Percentiles rank a stretch among this genome's conserved stretches.
phyloP scores from a whole-genome alignment of 345 rosid species.

The Pugionium cornutum region DNA sequence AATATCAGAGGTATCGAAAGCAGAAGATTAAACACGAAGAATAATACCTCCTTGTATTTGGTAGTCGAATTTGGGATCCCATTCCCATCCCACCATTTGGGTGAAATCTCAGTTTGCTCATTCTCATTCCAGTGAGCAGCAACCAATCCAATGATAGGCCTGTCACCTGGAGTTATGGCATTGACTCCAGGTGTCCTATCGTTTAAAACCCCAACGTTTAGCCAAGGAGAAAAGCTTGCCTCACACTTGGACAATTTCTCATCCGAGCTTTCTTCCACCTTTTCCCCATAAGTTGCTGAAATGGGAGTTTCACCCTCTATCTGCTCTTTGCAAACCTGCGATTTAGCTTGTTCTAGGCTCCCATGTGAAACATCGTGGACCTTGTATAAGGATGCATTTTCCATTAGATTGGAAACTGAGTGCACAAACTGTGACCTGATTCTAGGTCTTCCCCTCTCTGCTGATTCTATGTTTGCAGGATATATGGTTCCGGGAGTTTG shows the following conservation, averaged over 20 bases:
- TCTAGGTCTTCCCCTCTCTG: slow-evolving; percentile 47
- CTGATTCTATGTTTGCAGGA: slow-evolving; percentile 49
- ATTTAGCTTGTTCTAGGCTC: slow-evolving; percentile 37
- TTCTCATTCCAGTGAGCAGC: slow-evolving; percentile 88
- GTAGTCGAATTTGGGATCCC: slow-evolving; percentile 95
- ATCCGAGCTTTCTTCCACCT: slow-evolving; percentile 36
- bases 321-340: slow-evolving; percentile 40
- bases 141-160: slow-evolving; percentile 89
- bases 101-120: slow-evolving; percentile 51
- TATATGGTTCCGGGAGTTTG: slow-evolving; percentile 78
- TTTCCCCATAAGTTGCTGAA: slow-evolving; percentile 28
- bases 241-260: slow-evolving; percentile 54
- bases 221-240: not conserved
- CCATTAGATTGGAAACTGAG: slow-evolving; percentile 47
- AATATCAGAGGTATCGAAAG: not conserved
- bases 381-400: slow-evolving; percentile 47
- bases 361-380: slow-evolving; percentile 35
- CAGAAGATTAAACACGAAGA: not conserved
- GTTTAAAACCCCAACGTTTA: too few species aligned
- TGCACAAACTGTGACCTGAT: slow-evolving; percentile 65
- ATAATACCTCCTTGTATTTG: slow-evolving; percentile 87
- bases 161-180: slow-evolving; percentile 58
- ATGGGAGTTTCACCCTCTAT: slow-evolving; percentile 43
- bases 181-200: too few species aligned
- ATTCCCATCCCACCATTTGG: slow-evolving; percentile 97